Percentiles rank a stretch among this genome's conserved stretches.
These are phyloP conservation scores for Tanacetum coccineum DNA, from an alignment of 129 eudicot species.

Conservation along the genomic window DNA sequence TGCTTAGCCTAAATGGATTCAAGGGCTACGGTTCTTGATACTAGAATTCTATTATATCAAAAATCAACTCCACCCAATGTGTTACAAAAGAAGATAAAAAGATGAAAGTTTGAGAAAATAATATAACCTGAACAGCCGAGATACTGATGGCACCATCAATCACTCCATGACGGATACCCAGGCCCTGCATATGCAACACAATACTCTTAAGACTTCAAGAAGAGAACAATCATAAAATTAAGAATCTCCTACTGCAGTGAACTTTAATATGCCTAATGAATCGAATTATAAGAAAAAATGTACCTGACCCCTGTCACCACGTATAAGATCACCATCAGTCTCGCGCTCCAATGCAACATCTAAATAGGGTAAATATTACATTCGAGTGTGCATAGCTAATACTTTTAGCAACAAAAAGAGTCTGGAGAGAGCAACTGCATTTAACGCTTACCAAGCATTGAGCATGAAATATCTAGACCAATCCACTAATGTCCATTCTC, in stretches of 20 bases:
- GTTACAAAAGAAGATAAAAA: neutral
- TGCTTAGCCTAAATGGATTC: no score
- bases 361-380: no score
- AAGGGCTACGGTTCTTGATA: no score
- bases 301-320: conserved; percentile 98
- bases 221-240: neutral
- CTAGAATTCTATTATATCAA: no score
- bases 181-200: conserved; percentile 48
- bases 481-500: conserved; percentile 93
- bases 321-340: conserved; percentile 82
- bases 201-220: neutral
- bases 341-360: no score
- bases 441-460: conserved; percentile 70
- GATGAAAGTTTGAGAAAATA: conserved; percentile 10
- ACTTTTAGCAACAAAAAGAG: neutral
- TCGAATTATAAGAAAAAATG: neutral
- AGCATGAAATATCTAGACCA: conserved; percentile 83
- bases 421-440: neutral
- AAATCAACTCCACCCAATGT: no score
- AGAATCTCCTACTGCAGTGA: neutral
- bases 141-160: conserved; percentile 96
- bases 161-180: conserved; percentile 87
- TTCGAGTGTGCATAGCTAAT: no score
- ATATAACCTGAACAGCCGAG: no score
- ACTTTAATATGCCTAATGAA: no score